Conservation (phyloP, 768 basidiomycete genomes). For the Termitomyces sp. region DNA sequence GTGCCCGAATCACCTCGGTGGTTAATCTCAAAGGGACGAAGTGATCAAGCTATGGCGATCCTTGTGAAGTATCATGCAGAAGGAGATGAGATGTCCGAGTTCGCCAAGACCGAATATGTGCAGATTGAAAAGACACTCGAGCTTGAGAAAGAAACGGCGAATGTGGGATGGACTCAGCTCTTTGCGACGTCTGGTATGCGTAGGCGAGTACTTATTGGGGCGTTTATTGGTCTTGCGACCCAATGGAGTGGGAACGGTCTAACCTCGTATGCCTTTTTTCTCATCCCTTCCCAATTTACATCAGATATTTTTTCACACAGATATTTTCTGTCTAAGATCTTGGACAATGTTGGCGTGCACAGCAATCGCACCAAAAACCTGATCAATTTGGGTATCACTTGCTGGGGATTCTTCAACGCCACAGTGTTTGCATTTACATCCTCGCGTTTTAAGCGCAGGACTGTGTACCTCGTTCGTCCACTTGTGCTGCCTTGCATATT, state of each 20-base stretch:
- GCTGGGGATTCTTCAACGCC: slow-evolving; percentile 57
- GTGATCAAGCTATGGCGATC: slow-evolving; percentile 43
- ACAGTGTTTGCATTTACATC: slow-evolving; percentile 49
- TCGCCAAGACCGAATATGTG: slow-evolving; percentile 56
- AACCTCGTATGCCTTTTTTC: slow-evolving; percentile 34
- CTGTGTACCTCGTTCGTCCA: slow-evolving; percentile 44
- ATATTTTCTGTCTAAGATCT: slow-evolving; percentile 53
- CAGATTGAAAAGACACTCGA: slow-evolving; percentile 57
- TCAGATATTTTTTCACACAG: slow-evolving; percentile 22
- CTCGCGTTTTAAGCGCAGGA: slow-evolving; percentile 47
- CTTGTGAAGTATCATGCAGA: slow-evolving; percentile 62
- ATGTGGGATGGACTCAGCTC: slow-evolving; percentile 46
- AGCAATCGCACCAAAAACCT: slow-evolving; percentile 52
- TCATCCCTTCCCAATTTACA: neutral
- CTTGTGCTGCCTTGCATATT: neutral
- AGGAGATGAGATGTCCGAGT: slow-evolving; percentile 49
- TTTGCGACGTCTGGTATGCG: slow-evolving; percentile 50
- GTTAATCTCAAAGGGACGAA: slow-evolving; percentile 57
- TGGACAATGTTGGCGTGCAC: slow-evolving; percentile 52
- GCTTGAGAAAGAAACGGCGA: slow-evolving; percentile 45
- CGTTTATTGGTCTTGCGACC: slow-evolving; percentile 54
- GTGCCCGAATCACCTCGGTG: slow-evolving; percentile 67
- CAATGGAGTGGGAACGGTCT: slow-evolving; percentile 69
- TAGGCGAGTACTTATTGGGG: slow-evolving; percentile 44
- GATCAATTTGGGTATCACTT: slow-evolving; percentile 53